Evolutionary conservation across 345 rosid species (phyloP).

Genomic region (Boechera stricta): DNA sequence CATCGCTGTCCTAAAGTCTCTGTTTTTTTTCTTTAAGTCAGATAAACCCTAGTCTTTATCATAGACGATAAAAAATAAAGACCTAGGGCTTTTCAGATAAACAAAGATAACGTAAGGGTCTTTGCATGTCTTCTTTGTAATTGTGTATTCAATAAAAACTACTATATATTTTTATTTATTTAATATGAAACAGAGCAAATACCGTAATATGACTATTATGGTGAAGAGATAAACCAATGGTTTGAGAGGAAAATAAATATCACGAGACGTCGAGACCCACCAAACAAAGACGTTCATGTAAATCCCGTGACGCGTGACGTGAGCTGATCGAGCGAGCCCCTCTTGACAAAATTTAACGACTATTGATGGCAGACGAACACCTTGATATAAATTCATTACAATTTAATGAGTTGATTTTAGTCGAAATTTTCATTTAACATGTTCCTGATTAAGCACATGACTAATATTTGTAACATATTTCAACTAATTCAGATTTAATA

Average conservation of each 20-base stretch:
- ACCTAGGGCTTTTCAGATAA: background rate
- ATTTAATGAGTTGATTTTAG: background rate
- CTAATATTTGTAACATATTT: background rate
- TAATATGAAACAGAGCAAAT: too few relatives aligned
- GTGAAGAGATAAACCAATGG: background rate
- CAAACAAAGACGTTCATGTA: slow-evolving; percentile 27
- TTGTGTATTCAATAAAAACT: background rate
- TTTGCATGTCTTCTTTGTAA: background rate
- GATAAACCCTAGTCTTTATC: background rate
- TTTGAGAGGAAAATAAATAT: slow-evolving; percentile 22
- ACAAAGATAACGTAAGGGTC: background rate
- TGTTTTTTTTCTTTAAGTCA: too few relatives aligned
- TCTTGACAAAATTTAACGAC: background rate
- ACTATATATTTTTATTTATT: too few relatives aligned
- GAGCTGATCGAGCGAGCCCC: too few relatives aligned
- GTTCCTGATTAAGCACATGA: background rate
- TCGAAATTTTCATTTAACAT: background rate
- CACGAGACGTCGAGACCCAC: slow-evolving; percentile 34
- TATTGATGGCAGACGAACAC: background rate
- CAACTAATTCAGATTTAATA: background rate
- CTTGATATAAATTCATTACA: background rate
- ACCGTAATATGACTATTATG: too few relatives aligned
- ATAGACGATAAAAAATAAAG: too few relatives aligned
- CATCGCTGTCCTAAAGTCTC: background rate
- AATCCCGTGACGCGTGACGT: slow-evolving; percentile 35